Percentiles rank a stretch among this genome's conserved stretches.
Conservation (phyloP, 208 protist species). For the Trypanosoma avium region DNA sequence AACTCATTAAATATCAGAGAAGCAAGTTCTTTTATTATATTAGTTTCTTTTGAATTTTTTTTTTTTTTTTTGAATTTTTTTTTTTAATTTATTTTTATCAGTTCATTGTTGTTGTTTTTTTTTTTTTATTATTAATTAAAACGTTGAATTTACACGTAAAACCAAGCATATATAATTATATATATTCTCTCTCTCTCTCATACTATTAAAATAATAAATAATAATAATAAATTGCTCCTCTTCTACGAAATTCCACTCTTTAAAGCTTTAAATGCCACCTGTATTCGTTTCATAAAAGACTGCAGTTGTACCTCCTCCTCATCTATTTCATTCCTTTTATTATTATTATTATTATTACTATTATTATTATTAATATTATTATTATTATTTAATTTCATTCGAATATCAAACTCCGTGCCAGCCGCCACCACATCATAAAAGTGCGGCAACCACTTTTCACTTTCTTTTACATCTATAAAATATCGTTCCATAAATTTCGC, state of each 20-base stretch:
- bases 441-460: constrained; percentile 60
- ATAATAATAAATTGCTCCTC: not conserved
- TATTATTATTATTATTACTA: constrained; percentile 11
- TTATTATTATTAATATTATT: not conserved
- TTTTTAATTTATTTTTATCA: not conserved
- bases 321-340: not conserved
- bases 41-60: not conserved
- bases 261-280: constrained; percentile 72
- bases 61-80: not conserved
- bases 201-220: not conserved
- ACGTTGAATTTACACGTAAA: not conserved
- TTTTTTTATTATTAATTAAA: no score
- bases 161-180: not conserved
- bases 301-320: constrained; percentile 30
- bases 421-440: constrained; percentile 76
- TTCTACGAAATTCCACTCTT: constrained; percentile 65
- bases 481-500: constrained; percentile 62
- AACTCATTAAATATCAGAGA: no score
- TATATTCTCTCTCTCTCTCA: not conserved
- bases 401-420: constrained; percentile 56
- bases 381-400: not conserved
- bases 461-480: constrained; percentile 67
- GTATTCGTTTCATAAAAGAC: constrained; percentile 64
- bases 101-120: not conserved
- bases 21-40: constrained; percentile 1